Evolutionary conservation across 768 basidiomycete genomes (phyloP), one percentile per base, ranked within the genome.

Genomic region (Obba rivulosa): DNA sequence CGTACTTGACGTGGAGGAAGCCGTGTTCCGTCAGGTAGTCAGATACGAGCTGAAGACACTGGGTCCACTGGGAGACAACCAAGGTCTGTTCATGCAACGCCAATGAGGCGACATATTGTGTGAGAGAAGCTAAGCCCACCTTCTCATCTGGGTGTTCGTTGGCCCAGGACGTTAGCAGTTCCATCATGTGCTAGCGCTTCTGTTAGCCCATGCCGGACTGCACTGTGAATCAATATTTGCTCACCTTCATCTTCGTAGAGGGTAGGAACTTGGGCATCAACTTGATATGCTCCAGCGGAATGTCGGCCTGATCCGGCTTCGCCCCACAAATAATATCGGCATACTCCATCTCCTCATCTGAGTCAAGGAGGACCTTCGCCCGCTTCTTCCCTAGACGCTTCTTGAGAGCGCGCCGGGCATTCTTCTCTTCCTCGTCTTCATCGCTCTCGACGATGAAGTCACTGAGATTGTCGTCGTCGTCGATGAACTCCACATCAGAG

Each of bases 171-270:
- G 65, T 50, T 4, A 87, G 61, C 10, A 71, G 62, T n/a, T 79
- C 69, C 74, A 85, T 86, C 78, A 80, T 80, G 42, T 65, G 69
- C 77, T 80, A 13, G 7, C 5, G 5, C 28, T 31, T 31, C 28
- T 7, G 5, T 31, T 7, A 13, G 13, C 13, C 28, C 13, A 31
- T 13, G 13, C 28, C 13, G 7, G 13, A 31, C 28, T 18, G 42
- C 28, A 22, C 36, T 25, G 13, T 31, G 7, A 13, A 7, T 31
- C 28, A 31, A 31, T 7, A 13, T 13, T 5, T 31, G 13, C 69
- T 31, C 50, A 81, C 81, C 69, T 81, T 81, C 83, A 87, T 84
- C 72, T 87, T 88, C 2, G 82, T 84, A 4, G 83, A 84, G 0
- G 83, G 82, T 34, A 83, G 57, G 63, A 85, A 83, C 25, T 71